These are phyloP conservation scores for Amoeboaphelidium protococcarum DNA, from an alignment of 371 early-diverging fungal species.

Conservation along the genomic window DNA sequence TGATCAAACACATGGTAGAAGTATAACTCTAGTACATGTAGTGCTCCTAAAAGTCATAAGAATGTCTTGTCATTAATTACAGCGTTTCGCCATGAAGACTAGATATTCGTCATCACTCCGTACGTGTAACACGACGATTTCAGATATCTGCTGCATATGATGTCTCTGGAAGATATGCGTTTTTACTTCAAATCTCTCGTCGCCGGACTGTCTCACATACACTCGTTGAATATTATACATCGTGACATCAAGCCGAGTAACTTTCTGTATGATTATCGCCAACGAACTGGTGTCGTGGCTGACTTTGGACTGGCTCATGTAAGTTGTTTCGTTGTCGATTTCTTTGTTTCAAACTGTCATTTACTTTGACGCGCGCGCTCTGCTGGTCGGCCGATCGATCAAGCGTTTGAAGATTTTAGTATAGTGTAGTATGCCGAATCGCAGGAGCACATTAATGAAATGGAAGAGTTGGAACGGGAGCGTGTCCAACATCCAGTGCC, in stretches of 20 bases:
- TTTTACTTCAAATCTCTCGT: constrained; percentile 55
- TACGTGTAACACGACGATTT: constrained; percentile 68
- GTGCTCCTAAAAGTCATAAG: constrained; percentile 6
- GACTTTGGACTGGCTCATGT: constrained; percentile 95
- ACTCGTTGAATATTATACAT: constrained; percentile 11
- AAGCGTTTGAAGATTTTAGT: neutral
- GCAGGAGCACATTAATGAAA: no score
- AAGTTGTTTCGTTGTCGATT: neutral
- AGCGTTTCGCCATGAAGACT: constrained; percentile 50
- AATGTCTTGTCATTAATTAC: constrained; percentile 50
- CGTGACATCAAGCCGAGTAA: constrained; percentile 93
- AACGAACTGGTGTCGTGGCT: constrained; percentile 53
- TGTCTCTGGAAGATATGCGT: constrained; percentile 42
- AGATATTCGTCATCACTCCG: constrained; percentile 64
- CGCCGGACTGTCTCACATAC: constrained; percentile 23
- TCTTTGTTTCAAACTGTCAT: neutral
- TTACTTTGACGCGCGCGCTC: neutral
- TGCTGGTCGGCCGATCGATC: neutral
- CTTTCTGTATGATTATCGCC: constrained; percentile 51
- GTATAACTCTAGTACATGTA: neutral
- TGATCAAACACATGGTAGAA: constrained; percentile 2
- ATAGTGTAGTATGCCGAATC: neutral
- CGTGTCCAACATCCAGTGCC: no score
- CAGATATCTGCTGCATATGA: constrained; percentile 21
- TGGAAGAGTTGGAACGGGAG: no score